Evolutionary conservation across 2,329 filamentous ascomycete genomes (phyloP), one percentile per base, ranked within the genome.

Genomic region (Xylariaceae sp.): DNA sequence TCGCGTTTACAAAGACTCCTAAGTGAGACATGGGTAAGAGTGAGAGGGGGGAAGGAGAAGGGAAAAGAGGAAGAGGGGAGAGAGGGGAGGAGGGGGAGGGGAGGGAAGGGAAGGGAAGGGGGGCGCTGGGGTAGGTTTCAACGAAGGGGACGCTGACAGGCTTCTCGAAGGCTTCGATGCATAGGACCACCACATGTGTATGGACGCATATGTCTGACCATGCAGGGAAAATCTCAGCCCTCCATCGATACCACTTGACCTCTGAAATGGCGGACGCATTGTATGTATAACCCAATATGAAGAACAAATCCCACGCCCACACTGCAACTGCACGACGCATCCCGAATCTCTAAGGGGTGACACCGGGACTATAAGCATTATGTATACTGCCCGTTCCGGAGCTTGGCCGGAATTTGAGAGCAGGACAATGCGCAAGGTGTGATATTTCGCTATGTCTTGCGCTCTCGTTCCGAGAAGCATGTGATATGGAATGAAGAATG

Each of bases 161-260:
- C 65, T 69, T 70, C 69, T 15, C 67, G 69, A 70, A 70, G 61
- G 47, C 51, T 69, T 70, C 67, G 62, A 58, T 63, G 61, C 67
- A 55, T 68, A 10, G 57, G 61, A 60, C 62, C 54, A 64, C 64
- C 64, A 30, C 23, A 30, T 63, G 65, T 67, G 66, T 61, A 9
- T 50, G 60, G 57, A 59, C 58, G 59, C 66, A 66, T 64, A 68
- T 58, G 62, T 68, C 60, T 68, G 61, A 67, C 67, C 50, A 59
- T 68, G 59, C 62, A 51, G 44, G 55, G 23, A 30, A 30, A 30
- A 30, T 62, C 48, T 62, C 66, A 67, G 68, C 67, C 45, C 18
- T 34, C 57, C 61, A 45, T 45, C 42, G 13, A 45, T 45, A 15
- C 42, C 42, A 45, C 42, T 13, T n/a, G n/a, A 13, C 42, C 42